Conservation (phyloP, 2,329 filamentous ascomycete genomes). For the Elsinoe perseae region DNA sequence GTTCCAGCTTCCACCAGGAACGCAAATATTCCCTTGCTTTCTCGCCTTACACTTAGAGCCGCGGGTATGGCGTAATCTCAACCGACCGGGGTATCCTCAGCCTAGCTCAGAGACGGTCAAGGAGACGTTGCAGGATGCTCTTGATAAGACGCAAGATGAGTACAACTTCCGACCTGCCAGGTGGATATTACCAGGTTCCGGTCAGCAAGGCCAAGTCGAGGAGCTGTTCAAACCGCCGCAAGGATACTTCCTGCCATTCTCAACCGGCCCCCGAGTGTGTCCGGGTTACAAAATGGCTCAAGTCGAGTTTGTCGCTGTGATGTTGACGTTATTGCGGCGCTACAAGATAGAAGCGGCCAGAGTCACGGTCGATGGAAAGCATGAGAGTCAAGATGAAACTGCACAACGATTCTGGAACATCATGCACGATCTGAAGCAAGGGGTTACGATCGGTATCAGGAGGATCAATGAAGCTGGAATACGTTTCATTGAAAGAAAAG, state of each 20-base stretch:
- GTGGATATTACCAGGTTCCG: slow-evolving; percentile 31
- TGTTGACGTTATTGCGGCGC: slow-evolving; percentile 35
- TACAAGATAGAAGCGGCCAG: slow-evolving; percentile 10
- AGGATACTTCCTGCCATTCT: slow-evolving; percentile 41
- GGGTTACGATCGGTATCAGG: not conserved
- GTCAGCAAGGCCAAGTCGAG: slow-evolving; percentile 16
- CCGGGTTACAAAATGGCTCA: slow-evolving; percentile 50
- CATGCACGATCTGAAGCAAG: not conserved
- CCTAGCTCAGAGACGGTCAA: slow-evolving; percentile 20
- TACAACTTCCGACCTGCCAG: slow-evolving; percentile 34
- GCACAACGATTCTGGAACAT: not conserved
- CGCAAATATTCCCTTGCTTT: slow-evolving; percentile 33
- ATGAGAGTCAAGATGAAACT: not conserved
- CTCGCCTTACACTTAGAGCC: slow-evolving; percentile 23
- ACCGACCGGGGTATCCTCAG: slow-evolving; percentile 19
- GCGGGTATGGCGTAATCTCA: slow-evolving; percentile 16
- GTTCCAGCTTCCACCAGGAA: slow-evolving; percentile 30
- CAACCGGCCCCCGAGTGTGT: slow-evolving; percentile 43
- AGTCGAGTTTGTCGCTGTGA: slow-evolving; percentile 46
- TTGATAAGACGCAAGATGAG: slow-evolving; percentile 26
- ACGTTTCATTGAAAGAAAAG: not conserved
- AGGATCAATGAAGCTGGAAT: not conserved
- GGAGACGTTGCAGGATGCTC: slow-evolving; percentile 6
- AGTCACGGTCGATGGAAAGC: not conserved
- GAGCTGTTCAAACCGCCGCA: slow-evolving; percentile 29